phyloP scores from a whole-genome alignment of 179 eudicot genomes.

The Nepenthes alata region DNA sequence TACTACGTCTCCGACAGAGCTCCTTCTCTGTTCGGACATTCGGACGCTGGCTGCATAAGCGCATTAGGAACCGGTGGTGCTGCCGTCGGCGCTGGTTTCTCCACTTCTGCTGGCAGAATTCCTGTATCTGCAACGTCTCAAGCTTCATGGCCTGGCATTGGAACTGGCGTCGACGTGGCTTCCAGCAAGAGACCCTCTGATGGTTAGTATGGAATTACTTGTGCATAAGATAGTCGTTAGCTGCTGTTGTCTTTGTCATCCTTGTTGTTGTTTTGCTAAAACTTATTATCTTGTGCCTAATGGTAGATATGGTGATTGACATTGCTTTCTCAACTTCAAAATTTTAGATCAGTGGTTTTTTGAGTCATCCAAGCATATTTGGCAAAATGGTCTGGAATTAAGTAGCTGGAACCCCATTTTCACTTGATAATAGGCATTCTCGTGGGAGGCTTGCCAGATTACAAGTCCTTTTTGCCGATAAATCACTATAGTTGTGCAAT shows the following conservation, averaged over 20 bases:
- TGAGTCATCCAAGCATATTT: no score
- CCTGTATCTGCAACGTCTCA: slow-evolving; percentile 2
- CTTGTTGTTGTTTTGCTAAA: background rate
- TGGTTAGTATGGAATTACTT: slow-evolving; percentile 8
- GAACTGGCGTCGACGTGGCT: slow-evolving; percentile 3
- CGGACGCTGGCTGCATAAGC: background rate
- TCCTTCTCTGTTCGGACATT: background rate
- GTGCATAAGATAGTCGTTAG: background rate
- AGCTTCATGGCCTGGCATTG: slow-evolving; percentile 10
- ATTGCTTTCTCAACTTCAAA: no score
- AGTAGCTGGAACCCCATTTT: no score
- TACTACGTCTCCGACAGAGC: background rate
- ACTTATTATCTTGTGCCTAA: background rate
- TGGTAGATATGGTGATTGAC: no score
- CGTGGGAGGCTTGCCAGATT: no score
- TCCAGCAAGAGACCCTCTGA: slow-evolving; percentile 16
- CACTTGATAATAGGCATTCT: no score
- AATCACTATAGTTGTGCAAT: no score
- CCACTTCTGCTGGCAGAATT: background rate
- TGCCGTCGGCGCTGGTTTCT: background rate
- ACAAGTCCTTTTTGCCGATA: no score
- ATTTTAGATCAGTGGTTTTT: no score
- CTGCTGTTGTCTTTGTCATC: background rate
- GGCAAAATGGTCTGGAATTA: no score
- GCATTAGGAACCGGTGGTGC: slow-evolving; percentile 1